These are phyloP conservation scores for Plasmopara viticola DNA, from an alignment of 352 stramenopile genomes.

Conservation along the genomic window DNA sequence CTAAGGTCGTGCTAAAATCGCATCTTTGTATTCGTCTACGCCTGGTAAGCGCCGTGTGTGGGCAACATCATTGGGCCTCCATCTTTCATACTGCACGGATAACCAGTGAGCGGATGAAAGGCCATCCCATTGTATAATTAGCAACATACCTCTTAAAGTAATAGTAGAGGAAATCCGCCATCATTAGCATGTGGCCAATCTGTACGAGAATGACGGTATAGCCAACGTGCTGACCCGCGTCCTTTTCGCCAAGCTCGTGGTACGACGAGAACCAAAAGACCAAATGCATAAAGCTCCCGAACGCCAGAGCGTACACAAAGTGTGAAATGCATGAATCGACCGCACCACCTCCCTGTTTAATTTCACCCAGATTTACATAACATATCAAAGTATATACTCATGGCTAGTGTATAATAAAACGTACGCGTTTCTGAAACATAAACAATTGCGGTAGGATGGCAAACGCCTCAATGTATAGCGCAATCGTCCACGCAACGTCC, in stretches of 20 bases:
- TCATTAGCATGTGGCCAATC: constrained; percentile 97
- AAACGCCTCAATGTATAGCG: constrained; percentile 95
- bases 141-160: constrained; percentile 91
- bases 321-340: constrained; percentile 96
- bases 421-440: constrained; percentile 97
- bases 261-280: constrained; percentile 99
- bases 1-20: neutral
- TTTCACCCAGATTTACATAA: no score
- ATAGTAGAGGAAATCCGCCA: constrained; percentile 99
- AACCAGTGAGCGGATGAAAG: constrained; percentile 2
- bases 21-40: constrained; percentile 24
- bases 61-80: constrained; percentile 85
- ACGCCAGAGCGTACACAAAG: constrained; percentile 94
- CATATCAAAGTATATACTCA: no score
- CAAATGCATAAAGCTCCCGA: constrained; percentile 94
- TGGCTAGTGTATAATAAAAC: constrained; percentile 10
- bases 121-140: neutral
- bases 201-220: constrained; percentile 97
- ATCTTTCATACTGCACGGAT: constrained; percentile 68
- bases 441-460: constrained; percentile 97
- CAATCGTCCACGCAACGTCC: constrained; percentile 96
- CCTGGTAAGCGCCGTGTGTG: constrained; percentile 81
- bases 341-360: constrained; percentile 73
- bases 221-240: constrained; percentile 81
- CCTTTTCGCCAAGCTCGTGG: constrained; percentile 94